phyloP scores from a whole-genome alignment of 352 stramenopile species.

The Globisporangium ultimum region DNA sequence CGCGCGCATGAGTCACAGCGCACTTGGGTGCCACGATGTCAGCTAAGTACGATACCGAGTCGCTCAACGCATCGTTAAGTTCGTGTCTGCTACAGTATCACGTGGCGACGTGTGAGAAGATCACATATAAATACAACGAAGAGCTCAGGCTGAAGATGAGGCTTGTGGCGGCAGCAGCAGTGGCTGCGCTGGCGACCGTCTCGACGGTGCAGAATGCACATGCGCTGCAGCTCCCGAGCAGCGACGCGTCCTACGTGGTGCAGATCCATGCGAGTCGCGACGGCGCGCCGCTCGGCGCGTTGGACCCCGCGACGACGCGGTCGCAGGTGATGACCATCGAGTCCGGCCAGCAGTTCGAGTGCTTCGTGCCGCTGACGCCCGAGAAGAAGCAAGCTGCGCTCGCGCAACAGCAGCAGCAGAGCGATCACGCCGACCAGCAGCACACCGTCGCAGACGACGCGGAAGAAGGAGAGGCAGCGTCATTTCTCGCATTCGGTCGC shows the following conservation, averaged over 20 bases:
- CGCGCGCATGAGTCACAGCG: background rate
- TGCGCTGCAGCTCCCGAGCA: conserved; percentile 12
- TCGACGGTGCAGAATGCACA: background rate
- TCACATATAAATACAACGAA: background rate
- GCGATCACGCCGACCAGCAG: background rate
- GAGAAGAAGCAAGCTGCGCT: conserved; percentile 7
- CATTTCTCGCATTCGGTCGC: conserved; percentile 49
- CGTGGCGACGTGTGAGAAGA: background rate
- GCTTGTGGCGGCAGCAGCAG: background rate
- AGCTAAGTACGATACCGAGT: background rate
- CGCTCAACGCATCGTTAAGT: background rate
- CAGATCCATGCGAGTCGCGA: conserved; percentile 55
- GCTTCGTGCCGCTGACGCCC: conserved; percentile 49
- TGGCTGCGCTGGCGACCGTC: background rate
- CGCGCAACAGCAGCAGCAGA: conserved; percentile 1
- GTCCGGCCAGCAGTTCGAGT: conserved; percentile 68
- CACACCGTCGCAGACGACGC: conserved; percentile 2
- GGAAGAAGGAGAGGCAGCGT: conserved; percentile 6
- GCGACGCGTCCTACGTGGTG: conserved; percentile 60
- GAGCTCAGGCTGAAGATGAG: background rate
- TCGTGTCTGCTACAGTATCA: background rate
- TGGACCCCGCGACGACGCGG: conserved; percentile 20
- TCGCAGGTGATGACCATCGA: conserved; percentile 62
- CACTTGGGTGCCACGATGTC: background rate
- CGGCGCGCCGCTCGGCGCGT: conserved; percentile 18